phyloP scores from a whole-genome alignment of 2,329 filamentous ascomycete species.

The Penicillium sp. region DNA sequence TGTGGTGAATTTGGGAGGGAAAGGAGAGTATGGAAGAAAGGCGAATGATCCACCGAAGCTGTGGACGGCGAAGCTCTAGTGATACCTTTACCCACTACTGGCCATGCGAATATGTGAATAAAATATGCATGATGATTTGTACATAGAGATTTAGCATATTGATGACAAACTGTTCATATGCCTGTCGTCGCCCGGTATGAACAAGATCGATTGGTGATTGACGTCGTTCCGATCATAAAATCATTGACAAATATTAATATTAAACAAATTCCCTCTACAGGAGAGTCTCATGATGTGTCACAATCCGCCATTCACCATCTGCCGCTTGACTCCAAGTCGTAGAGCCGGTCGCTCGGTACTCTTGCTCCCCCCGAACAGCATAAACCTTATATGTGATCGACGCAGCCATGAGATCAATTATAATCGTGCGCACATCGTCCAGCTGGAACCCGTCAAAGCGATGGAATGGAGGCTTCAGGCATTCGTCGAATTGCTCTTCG shows the following conservation, averaged over 20 bases:
- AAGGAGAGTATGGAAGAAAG: conserved; percentile 19
- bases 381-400: conserved; percentile 35
- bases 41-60: conserved; percentile 13
- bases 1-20: conserved; percentile 31
- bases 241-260: neutral
- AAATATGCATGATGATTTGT: neutral
- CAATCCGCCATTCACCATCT: conserved; percentile 40
- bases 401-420: conserved; percentile 40
- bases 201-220: neutral
- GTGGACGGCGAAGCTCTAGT: conserved; percentile 22
- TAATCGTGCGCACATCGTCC: conserved; percentile 30
- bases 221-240: neutral
- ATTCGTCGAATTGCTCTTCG: conserved; percentile 23
- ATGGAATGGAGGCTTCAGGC: conserved; percentile 35
- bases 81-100: neutral
- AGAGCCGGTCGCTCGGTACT: conserved; percentile 32
- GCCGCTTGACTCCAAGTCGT: conserved; percentile 40
- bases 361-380: conserved; percentile 26
- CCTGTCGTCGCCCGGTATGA: neutral
- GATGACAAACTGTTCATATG: neutral
- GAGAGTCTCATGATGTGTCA: conserved; percentile 36
- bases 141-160: neutral
- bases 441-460: conserved; percentile 37
- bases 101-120: neutral
- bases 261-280: conserved; percentile 13